phyloP scores from a whole-genome alignment of 768 basidiomycete genomes.

The Pholiota conissans region DNA sequence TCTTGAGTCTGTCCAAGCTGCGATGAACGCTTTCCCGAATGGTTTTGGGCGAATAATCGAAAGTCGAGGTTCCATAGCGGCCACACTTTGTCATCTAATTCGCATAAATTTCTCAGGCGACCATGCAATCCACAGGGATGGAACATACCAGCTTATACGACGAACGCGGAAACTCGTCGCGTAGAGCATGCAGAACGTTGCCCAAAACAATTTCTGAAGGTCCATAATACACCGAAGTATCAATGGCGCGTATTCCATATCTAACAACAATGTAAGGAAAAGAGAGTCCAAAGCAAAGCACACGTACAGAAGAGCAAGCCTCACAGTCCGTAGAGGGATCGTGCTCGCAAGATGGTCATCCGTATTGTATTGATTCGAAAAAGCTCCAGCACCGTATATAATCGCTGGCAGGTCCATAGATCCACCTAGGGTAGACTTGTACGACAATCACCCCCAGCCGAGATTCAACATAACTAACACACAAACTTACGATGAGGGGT shows the following conservation, averaged over 20 bases:
- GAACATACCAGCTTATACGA: constrained; percentile 69
- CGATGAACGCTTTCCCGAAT: constrained; percentile 67
- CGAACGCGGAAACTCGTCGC: constrained; percentile 70
- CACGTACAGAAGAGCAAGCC: constrained; percentile 73
- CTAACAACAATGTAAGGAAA: constrained; percentile 34
- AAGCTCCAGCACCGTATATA: constrained; percentile 71
- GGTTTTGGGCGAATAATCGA: constrained; percentile 72
- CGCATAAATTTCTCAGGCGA: neutral
- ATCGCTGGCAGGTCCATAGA: constrained; percentile 44
- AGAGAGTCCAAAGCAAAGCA: neutral
- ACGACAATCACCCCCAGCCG: neutral
- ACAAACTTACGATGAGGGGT: constrained; percentile 37
- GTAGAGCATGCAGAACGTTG: constrained; percentile 56
- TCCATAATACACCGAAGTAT: constrained; percentile 82
- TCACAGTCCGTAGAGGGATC: constrained; percentile 62
- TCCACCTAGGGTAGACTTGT: constrained; percentile 33
- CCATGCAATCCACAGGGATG: neutral
- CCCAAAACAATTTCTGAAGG: constrained; percentile 79
- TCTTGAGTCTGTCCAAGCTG: constrained; percentile 69
- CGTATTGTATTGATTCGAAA: constrained; percentile 67
- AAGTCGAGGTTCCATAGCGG: constrained; percentile 63
- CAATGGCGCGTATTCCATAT: constrained; percentile 80
- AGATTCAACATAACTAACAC: neutral
- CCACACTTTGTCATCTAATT: constrained; percentile 85
- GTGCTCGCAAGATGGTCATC: constrained; percentile 56